phyloP scores from a whole-genome alignment of 495 filamentous ascomycete genomes.

The Schizothecium vesticola region DNA sequence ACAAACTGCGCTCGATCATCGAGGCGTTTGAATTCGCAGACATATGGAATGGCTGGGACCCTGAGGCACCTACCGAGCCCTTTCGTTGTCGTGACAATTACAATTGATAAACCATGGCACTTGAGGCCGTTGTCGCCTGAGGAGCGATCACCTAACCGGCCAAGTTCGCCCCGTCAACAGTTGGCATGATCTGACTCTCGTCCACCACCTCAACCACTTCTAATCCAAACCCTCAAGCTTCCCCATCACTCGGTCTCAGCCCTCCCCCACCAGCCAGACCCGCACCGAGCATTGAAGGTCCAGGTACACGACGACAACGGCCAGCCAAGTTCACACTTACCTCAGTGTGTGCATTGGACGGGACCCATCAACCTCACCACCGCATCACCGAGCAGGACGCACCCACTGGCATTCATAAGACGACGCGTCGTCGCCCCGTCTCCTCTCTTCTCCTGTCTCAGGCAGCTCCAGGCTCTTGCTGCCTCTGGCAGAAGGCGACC shows the following conservation, averaged over 20 bases:
- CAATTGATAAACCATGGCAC: background rate
- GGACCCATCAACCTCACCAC: background rate
- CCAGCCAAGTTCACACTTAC: background rate
- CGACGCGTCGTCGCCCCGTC: background rate
- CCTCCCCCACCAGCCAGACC: background rate
- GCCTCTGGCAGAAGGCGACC: background rate
- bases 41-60: background rate
- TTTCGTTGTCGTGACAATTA: background rate
- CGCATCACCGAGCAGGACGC: background rate
- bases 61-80: background rate
- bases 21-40: background rate
- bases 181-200: background rate
- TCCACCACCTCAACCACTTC: background rate
- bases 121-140: background rate
- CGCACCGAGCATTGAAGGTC: background rate
- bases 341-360: background rate
- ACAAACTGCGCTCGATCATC: constrained; percentile 5
- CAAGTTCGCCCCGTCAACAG: background rate
- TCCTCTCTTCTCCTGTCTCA: no score
- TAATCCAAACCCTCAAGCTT: background rate
- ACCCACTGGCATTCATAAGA: background rate
- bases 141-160: background rate
- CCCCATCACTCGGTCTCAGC: background rate
- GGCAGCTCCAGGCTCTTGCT: background rate
- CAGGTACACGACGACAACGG: background rate